Base-by-base conservation (phyloP, 352 stramenopile genomes). In the Phytophthora agathidicida region DNA sequence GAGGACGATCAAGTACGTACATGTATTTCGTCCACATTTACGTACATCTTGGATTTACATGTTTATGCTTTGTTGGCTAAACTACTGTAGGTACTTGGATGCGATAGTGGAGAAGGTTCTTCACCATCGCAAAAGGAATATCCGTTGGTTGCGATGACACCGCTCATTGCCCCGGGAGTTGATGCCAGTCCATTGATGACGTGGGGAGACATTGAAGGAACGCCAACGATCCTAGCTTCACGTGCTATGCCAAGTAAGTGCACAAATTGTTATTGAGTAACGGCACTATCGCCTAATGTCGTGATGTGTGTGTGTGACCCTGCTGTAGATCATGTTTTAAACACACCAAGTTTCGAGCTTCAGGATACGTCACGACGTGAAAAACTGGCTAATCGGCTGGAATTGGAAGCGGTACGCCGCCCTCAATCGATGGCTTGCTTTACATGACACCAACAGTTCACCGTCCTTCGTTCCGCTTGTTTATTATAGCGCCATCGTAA, bases 191-290 rank as follows among this genome's bases (percentile, higher is more conserved):
- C 86, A 20, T 42, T 96, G 10, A 91, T 96, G 77, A 96, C 86
- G 0, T 96, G 86, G 86, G 86, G 86, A 24, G 77, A 86, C 13
- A 94, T 96, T 51, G 86, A 93, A 75, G 77, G 65, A 17, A 96
- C 86, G 14, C 86, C 86, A 7, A 78, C 84, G 50, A 73, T 82
- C 33, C 64, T 94, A 10, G 68, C 77, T 16, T 51, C 66, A 5
- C 19, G 57, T 31, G 55, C 60, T 3, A 77, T 66, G 2, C 60
- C 72, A 76, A 71, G 84, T 93, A 58, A 5, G 49, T 49, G 3
- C 2, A 38, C 6, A 10, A 20, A 5, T 14, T 35, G 35, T 30
- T n/a, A n/a, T n/a, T n/a, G n/a, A n/a, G n/a, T n/a, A n/a, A n/a
- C n/a, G n/a, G n/a, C n/a, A n/a, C n/a, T 28, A 28, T 24, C 14